Evolutionary conservation across 2,329 filamentous ascomycete genomes (phyloP), one percentile per base, ranked within the genome.

Genomic region (Mycosphaerella arachidis): DNA sequence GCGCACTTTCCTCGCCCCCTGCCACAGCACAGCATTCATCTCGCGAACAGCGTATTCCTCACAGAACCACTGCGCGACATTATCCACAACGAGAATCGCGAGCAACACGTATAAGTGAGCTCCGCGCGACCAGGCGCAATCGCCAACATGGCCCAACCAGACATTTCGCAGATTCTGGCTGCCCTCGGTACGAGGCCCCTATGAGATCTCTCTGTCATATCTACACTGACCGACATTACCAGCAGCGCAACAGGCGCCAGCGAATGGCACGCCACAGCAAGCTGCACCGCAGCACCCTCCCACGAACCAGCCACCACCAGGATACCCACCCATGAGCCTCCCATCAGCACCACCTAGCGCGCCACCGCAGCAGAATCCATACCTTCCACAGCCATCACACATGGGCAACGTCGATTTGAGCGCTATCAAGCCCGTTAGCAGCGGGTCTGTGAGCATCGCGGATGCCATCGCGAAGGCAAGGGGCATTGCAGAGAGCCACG

Each of bases 401-500:
- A 89, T 88, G 60, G 91, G 91, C 54, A 92, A 85, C 67, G 80
- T 95, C 63, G 91, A 96, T 71, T 77, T 96, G 55, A 92, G 88
- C 75, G 82, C 84, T 57, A 90, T 94, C 71, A 89, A 89, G 69
- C 91, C 91, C 4, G 83, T 88, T 57, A 91, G 84, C 72, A 90
- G 89, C 31, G 91, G 91, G 60, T 91, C 88, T 20, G 87, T 95
- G 68, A 93, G 87, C 74, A 87, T 96, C 65, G 84, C 88, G 60
- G 91, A 95, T 73, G 89, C 91, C 53, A 87, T 96, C 68, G 90
- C 91, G 43, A 91, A 92, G 73, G 91, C 91, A 51, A 89, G 90
- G 73, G 89, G 87, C 46, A 90, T 90, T 74, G 90, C 91, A 45
- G 86, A 89, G 31, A 88, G 93, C 73, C 90, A 91, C 71, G 90